Percentiles rank a stretch among this genome's conserved stretches.
Evolutionary conservation across 495 filamentous ascomycete genomes (phyloP).

Genomic region (Daldinia decipiens): DNA sequence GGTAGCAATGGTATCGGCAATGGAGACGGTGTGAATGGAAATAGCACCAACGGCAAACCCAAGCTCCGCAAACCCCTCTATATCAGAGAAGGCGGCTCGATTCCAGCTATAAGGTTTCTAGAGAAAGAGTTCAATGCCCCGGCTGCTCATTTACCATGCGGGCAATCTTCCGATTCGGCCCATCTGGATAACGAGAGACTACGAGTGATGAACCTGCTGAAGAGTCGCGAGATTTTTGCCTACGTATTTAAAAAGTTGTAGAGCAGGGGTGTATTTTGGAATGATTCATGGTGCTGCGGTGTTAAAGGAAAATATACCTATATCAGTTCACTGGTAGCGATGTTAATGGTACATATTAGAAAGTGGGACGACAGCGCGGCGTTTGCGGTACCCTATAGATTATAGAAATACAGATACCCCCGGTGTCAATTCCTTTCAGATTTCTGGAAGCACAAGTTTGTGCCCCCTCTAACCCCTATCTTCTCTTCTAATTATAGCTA

Average conservation of each 20-base stretch:
- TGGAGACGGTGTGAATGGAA: slow-evolving; percentile 7
- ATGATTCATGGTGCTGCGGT: not conserved
- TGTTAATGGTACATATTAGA: not conserved
- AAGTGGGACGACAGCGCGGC: slow-evolving; percentile 12
- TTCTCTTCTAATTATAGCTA: not conserved
- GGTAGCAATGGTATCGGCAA: slow-evolving; percentile 11
- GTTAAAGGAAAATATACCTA: not conserved
- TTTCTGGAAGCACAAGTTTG: not conserved
- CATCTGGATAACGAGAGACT: slow-evolving; percentile 96
- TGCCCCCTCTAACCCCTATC: not conserved
- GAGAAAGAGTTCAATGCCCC: slow-evolving; percentile 95
- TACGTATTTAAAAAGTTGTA: slow-evolving; percentile 74
- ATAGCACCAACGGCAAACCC: slow-evolving; percentile 10
- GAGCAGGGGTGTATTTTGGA: not conserved
- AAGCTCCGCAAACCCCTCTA: slow-evolving; percentile 74
- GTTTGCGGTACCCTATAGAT: slow-evolving; percentile 22
- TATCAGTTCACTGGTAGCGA: not conserved
- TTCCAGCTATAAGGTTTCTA: slow-evolving; percentile 90
- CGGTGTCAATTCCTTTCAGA: not conserved
- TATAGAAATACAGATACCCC: slow-evolving; percentile 37
- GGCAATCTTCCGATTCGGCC: slow-evolving; percentile 92
- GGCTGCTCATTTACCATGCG: slow-evolving; percentile 92
- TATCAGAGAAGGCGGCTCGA: slow-evolving; percentile 94
- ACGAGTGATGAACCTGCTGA: slow-evolving; percentile 85
- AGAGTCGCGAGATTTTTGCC: slow-evolving; percentile 90